Evolutionary conservation across 2,329 filamentous ascomycete genomes (phyloP).

Genomic region (Calcarisporium arbuscula): DNA sequence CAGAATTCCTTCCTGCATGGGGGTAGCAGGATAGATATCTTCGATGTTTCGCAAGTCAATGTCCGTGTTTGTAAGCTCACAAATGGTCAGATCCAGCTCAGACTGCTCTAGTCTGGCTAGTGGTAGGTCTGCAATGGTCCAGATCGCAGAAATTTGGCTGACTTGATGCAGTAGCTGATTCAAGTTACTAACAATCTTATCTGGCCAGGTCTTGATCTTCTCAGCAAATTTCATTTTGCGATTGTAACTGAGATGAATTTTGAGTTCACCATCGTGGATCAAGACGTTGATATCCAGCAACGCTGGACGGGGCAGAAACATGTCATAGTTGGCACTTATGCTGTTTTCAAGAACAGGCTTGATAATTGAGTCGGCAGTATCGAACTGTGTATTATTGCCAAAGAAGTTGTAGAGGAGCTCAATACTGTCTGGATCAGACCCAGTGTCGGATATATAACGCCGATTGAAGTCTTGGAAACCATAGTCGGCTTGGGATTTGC

Average conservation of each 20-base stretch:
- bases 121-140: no score
- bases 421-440: not conserved
- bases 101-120: not conserved
- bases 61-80: not conserved
- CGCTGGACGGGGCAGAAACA: no score
- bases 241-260: no score
- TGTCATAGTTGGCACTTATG: no score
- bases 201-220: no score
- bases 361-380: no score
- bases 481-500: not conserved
- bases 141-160: no score
- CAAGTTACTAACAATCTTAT: not conserved
- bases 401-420: not conserved
- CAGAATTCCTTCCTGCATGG: not conserved
- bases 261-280: no score
- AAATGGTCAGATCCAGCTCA: not conserved
- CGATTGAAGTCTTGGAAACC: conserved; percentile 1
- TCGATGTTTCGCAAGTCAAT: not conserved
- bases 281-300: no score
- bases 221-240: no score
- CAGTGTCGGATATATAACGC: not conserved
- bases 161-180: not conserved
- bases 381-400: not conserved
- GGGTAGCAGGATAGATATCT: not conserved
- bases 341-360: no score